A percentile compares a stretch with the other conserved stretches of the same genome.
phyloP scores from a whole-genome alignment of 1,139 yeast species.

The Pichia sp. region DNA sequence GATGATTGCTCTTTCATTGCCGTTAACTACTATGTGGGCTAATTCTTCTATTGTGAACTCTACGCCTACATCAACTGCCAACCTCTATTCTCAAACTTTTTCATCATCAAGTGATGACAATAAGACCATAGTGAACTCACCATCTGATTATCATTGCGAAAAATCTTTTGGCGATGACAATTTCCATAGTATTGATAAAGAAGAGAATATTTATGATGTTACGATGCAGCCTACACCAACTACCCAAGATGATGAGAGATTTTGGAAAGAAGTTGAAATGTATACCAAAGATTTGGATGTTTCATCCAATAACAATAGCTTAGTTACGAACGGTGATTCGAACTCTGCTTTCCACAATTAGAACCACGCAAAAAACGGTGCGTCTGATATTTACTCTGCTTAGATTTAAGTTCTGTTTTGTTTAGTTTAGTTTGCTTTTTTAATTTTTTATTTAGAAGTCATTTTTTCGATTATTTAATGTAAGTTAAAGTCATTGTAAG shows the following conservation, averaged over 20 bases:
- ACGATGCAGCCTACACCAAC: constrained; percentile 7
- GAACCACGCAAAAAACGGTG: too few species aligned
- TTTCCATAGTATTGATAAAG: constrained; percentile 2
- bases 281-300: constrained; percentile 23
- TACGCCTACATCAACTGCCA: constrained; percentile 21
- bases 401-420: too few species aligned
- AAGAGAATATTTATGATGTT: neutral
- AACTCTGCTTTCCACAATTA: too few species aligned
- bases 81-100: constrained; percentile 8
- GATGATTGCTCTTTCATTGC: constrained; percentile 53
- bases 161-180: constrained; percentile 4
- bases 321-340: too few species aligned
- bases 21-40: constrained; percentile 88
- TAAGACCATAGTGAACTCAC: constrained; percentile 11
- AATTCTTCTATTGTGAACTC: constrained; percentile 23
- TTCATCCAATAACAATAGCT: constrained; percentile 4
- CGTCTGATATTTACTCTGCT: too few species aligned
- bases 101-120: constrained; percentile 15
- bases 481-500: too few species aligned
- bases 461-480: too few species aligned
- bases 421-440: too few species aligned
- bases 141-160: constrained; percentile 10
- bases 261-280: constrained; percentile 27
- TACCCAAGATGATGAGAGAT: constrained; percentile 12
- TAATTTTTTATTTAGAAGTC: too few species aligned